These are phyloP conservation scores for Leishmania amazonensis DNA, from an alignment of 208 protist species.

Conservation along the genomic window DNA sequence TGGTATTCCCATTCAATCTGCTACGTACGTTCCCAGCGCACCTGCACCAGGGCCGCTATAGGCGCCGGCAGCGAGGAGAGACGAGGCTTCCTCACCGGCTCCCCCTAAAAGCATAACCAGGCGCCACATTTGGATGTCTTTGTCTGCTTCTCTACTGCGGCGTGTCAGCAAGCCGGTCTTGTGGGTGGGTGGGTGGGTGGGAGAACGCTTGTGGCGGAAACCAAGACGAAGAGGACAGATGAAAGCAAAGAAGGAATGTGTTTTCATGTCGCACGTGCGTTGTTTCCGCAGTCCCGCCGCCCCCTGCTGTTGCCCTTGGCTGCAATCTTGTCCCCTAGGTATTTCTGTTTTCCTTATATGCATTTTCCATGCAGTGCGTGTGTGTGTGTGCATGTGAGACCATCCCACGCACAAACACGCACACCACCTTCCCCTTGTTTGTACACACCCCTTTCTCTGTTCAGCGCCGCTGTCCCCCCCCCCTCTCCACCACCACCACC, in stretches of 20 bases:
- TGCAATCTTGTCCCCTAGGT: neutral
- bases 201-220: neutral
- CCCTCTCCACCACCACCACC: neutral
- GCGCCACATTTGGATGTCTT: neutral
- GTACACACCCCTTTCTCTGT: neutral
- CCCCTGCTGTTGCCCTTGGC: neutral
- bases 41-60: neutral
- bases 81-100: neutral
- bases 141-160: neutral
- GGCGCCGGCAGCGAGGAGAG: neutral
- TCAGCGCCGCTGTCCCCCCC: neutral
- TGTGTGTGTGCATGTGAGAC: neutral
- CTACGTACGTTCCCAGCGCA: neutral
- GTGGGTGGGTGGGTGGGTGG: neutral
- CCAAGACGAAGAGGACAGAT: neutral
- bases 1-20: neutral
- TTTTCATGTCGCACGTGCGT: neutral
- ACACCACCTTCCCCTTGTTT: neutral
- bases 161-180: neutral
- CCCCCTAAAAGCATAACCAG: neutral
- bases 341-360: neutral
- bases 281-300: neutral
- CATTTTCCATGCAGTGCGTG: neutral
- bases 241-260: neutral
- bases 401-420: too few species aligned